Conservation (phyloP, 768 basidiomycete genomes). For the Boletus sensibilis region DNA sequence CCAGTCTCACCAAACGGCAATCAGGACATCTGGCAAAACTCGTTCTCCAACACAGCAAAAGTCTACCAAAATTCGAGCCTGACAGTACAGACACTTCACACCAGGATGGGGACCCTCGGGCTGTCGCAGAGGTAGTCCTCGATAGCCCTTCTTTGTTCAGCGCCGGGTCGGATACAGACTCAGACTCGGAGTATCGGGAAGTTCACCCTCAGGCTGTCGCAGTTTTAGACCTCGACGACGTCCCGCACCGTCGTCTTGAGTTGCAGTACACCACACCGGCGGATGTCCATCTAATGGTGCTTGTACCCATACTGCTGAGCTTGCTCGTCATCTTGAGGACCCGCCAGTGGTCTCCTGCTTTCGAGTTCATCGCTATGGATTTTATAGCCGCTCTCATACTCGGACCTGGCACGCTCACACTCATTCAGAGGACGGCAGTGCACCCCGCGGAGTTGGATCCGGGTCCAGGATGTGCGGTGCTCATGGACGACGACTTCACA, state of each 20-base stretch:
- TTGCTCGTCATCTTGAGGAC: slow-evolving; percentile 9
- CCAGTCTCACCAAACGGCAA: slow-evolving; percentile 19
- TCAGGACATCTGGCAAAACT: slow-evolving; percentile 18
- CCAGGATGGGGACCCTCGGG: background rate
- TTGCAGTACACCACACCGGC: slow-evolving; percentile 12
- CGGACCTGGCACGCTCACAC: slow-evolving; percentile 17
- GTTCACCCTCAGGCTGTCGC: slow-evolving; percentile 6
- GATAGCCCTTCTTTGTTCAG: background rate
- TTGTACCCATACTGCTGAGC: slow-evolving; percentile 15
- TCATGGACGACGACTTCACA: slow-evolving; percentile 18
- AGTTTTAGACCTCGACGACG: slow-evolving; percentile 12
- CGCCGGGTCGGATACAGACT: background rate
- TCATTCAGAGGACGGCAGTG: slow-evolving; percentile 10
- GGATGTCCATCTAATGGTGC: slow-evolving; percentile 10
- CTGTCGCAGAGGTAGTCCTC: background rate
- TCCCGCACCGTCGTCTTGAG: background rate
- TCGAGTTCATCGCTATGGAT: slow-evolving; percentile 3
- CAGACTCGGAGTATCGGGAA: background rate
- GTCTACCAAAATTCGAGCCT: background rate
- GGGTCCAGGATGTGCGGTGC: slow-evolving; percentile 14
- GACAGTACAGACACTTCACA: background rate
- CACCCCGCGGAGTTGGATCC: slow-evolving; percentile 10
- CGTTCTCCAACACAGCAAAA: slow-evolving; percentile 13
- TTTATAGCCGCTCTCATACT: slow-evolving; percentile 15
- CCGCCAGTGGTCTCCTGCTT: slow-evolving; percentile 5